Percentiles rank a stretch among this genome's conserved stretches.
phyloP scores from a whole-genome alignment of 441 rosid genomes.

The Gossypium davidsonii region DNA sequence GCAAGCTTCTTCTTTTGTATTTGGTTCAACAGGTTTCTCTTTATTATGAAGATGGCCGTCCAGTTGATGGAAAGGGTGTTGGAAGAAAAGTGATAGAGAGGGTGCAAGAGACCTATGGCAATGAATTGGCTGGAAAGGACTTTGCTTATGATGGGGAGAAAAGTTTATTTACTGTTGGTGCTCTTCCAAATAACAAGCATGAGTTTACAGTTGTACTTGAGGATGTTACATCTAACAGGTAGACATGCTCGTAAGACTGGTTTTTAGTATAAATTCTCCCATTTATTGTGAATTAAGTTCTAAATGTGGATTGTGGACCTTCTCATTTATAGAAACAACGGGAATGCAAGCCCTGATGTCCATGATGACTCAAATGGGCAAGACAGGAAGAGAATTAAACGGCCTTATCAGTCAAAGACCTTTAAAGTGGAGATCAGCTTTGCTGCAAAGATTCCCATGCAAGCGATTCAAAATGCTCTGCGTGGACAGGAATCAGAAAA shows the following conservation, averaged over 20 bases:
- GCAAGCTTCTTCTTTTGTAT: not conserved
- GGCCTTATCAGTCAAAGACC: constrained; percentile 34
- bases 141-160: constrained; percentile 67
- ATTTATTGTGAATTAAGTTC: not conserved
- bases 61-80: constrained; percentile 45
- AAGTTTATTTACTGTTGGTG: constrained; percentile 40
- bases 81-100: constrained; percentile 43
- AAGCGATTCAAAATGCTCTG: constrained; percentile 45
- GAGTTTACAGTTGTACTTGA: constrained; percentile 51
- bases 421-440: constrained; percentile 41
- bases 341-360: constrained; percentile 25
- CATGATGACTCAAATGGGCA: constrained; percentile 23
- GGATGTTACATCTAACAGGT: constrained; percentile 44
- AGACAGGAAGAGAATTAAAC: constrained; percentile 39
- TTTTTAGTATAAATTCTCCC: not conserved
- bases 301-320: not conserved
- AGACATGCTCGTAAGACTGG: not conserved
- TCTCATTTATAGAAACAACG: constrained; percentile 21
- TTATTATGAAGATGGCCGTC: constrained; percentile 49
- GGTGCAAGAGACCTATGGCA: constrained; percentile 43
- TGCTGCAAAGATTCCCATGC: constrained; percentile 50
- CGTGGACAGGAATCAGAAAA: constrained; percentile 45
- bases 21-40: constrained; percentile 38
- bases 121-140: constrained; percentile 35
- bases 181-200: constrained; percentile 44